phyloP scores from a whole-genome alignment of 2,329 filamentous ascomycete species.

The Cladosporium velox region DNA sequence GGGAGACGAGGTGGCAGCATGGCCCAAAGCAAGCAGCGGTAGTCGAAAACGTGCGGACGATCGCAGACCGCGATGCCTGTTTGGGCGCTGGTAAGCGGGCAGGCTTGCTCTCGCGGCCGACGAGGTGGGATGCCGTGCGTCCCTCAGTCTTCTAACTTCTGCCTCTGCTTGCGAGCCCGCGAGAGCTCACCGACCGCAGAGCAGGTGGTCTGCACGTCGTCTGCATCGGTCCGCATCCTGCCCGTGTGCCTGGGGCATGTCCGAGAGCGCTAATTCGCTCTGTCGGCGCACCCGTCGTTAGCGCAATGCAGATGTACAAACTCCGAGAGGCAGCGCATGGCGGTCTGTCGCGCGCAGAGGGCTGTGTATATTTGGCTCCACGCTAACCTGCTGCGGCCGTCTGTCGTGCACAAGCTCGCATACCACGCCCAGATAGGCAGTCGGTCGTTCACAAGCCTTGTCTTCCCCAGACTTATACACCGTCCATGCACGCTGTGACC shows the following conservation, averaged over 20 bases:
- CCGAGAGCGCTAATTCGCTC: slow-evolving; percentile 8
- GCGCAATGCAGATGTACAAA: slow-evolving; percentile 10
- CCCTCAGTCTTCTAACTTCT: not conserved
- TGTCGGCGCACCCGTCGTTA: slow-evolving; percentile 17
- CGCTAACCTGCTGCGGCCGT: not conserved
- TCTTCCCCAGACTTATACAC: slow-evolving; percentile 6
- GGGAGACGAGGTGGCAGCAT: not conserved
- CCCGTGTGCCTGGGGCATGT: slow-evolving; percentile 9
- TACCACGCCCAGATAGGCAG: not conserved
- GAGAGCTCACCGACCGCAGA: slow-evolving; percentile 10
- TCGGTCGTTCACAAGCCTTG: slow-evolving; percentile 4
- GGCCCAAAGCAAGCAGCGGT: slow-evolving; percentile 14
- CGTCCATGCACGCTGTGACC: slow-evolving; percentile 6
- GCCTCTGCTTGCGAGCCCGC: not conserved
- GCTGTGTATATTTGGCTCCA: slow-evolving; percentile 21
- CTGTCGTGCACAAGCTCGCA: slow-evolving; percentile 10
- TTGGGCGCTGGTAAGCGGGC: slow-evolving; percentile 17
- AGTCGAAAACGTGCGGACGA: slow-evolving; percentile 4
- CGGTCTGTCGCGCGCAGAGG: slow-evolving; percentile 8
- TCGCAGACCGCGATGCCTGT: slow-evolving; percentile 14
- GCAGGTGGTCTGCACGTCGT: slow-evolving; percentile 15
- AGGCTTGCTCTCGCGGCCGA: slow-evolving; percentile 12
- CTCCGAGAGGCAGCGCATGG: slow-evolving; percentile 12
- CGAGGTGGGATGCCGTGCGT: slow-evolving; percentile 12
- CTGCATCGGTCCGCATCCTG: slow-evolving; percentile 18